Base-by-base conservation (phyloP, 2,329 filamentous ascomycete genomes). In the Alternaria incomplexa region DNA sequence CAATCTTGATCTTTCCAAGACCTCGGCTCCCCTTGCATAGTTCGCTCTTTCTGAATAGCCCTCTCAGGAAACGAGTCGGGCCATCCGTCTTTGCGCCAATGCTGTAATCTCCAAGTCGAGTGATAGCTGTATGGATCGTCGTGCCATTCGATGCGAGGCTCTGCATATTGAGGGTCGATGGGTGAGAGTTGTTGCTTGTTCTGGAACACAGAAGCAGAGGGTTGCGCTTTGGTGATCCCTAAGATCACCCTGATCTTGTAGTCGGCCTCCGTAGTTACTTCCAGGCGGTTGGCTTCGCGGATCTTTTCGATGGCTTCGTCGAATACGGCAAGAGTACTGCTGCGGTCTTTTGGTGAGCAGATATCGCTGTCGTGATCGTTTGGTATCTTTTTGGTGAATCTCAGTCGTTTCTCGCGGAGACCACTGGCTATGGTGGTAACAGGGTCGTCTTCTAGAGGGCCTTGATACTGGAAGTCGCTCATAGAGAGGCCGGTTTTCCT, bases 41-140 rank as follows among this genome's bases (percentile, higher is more conserved):
- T 52, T 15, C 23, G 32, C 2, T 52, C 48, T 40, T 52, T 52
- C 20, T 40, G 32, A 4, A 69, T 56, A 9, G 68, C 67, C 17
- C 53, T 36, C 15, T 2, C 48, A 3, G 67, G 66, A 13, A 23
- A 40, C 3, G 20, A 52, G 1, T n/a, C 23, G 2, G 70, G 70
- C 69, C 70, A 73, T 1, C 68, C 66, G 3, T 69, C 66, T 5
- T 53, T 50, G 50, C 67, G 64, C 69, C 70, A 72, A 13, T 61
- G 62, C n/a, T 51, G 53, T n/a, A 73, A 28, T 7, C 69, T 32
- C 25, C 22, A 56, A 1, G 62, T 59, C 3, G 64, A 59, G 6
- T 50, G 55, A 20, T 63, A 50, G 2, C 55, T 50, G 9, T 56
- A 28, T 3, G 45, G 12, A 25, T 61, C 60, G 0, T 61, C 47